These are phyloP conservation scores for Trichosporon coremiiforme DNA, from an alignment of 1,284 basidiomycete species.

Conservation along the genomic window DNA sequence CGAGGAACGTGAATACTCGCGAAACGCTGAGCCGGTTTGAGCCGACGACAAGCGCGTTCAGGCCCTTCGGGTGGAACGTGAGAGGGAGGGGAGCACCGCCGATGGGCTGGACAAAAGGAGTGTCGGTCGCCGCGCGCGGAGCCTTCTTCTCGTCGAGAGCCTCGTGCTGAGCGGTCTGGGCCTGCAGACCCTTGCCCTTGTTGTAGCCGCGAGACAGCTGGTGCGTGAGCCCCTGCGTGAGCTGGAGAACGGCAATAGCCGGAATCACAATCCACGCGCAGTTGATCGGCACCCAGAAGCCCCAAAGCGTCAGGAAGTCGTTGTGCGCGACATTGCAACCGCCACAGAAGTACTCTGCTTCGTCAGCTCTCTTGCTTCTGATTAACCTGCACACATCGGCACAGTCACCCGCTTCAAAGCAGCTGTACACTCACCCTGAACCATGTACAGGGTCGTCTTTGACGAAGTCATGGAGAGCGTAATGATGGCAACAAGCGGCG, in stretches of 20 bases:
- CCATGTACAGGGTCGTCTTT: constrained; percentile 81
- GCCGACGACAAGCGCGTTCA: constrained; percentile 71
- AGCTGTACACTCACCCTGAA: constrained; percentile 67
- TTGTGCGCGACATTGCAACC: constrained; percentile 78
- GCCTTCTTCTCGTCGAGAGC: constrained; percentile 13
- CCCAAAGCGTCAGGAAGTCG: constrained; percentile 59
- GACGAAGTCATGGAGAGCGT: constrained; percentile 73
- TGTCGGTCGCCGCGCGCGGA: constrained; percentile 7
- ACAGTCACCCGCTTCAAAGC: no score
- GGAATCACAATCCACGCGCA: constrained; percentile 56
- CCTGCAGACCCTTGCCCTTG: not conserved
- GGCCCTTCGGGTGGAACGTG: constrained; percentile 65
- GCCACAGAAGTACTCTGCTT: constrained; percentile 54
- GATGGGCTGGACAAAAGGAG: constrained; percentile 46
- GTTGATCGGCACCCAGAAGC: constrained; percentile 77
- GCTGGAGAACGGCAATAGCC: constrained; percentile 38
- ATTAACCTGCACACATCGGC: not conserved
- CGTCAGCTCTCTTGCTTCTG: not conserved
- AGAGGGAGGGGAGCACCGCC: constrained; percentile 75
- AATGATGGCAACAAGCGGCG: constrained; percentile 71
- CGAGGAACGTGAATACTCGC: constrained; percentile 76
- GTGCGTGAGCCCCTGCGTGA: constrained; percentile 40
- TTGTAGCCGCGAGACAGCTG: constrained; percentile 31
- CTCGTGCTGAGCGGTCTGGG: not conserved
- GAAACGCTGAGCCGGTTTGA: constrained; percentile 74